Evolutionary conservation across 1,284 basidiomycete species (phyloP).

Genomic region (Apiotrichum gracile): DNA sequence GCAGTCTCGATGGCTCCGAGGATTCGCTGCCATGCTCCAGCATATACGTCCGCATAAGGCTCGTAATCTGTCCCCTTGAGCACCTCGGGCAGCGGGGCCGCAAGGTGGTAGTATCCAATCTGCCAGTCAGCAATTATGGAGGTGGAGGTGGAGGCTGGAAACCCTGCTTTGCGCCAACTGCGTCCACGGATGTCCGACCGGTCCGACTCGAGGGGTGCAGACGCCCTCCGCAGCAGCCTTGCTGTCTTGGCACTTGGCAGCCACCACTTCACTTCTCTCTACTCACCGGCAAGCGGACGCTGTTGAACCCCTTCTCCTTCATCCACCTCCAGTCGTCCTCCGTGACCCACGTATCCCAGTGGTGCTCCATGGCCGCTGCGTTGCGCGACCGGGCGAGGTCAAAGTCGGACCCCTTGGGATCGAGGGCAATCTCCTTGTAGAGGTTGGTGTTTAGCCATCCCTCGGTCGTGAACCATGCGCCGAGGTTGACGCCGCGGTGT

Average conservation of each 20-base stretch:
- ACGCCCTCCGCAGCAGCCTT: neutral
- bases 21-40: slow-evolving; percentile 68
- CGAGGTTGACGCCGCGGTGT: slow-evolving; percentile 77
- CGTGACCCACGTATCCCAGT: slow-evolving; percentile 76
- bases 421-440: slow-evolving; percentile 34
- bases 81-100: slow-evolving; percentile 57
- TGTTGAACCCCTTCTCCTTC: slow-evolving; percentile 66
- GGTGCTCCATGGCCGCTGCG: slow-evolving; percentile 60
- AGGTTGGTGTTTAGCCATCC: slow-evolving; percentile 62
- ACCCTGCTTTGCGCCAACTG: too few species aligned
- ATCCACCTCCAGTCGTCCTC: slow-evolving; percentile 70
- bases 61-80: slow-evolving; percentile 69
- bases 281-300: slow-evolving; percentile 73
- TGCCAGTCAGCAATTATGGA: slow-evolving; percentile 7
- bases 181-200: too few species aligned
- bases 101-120: slow-evolving; percentile 75
- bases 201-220: too few species aligned
- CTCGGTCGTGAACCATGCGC: slow-evolving; percentile 66
- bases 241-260: neutral
- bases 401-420: slow-evolving; percentile 54
- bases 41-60: slow-evolving; percentile 56
- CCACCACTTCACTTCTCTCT: too few species aligned
- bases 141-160: neutral
- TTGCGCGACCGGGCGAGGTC: slow-evolving; percentile 59
- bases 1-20: slow-evolving; percentile 63